Base-by-base conservation (phyloP, 2,329 filamentous ascomycete species). In the Penicillium frequentans region DNA sequence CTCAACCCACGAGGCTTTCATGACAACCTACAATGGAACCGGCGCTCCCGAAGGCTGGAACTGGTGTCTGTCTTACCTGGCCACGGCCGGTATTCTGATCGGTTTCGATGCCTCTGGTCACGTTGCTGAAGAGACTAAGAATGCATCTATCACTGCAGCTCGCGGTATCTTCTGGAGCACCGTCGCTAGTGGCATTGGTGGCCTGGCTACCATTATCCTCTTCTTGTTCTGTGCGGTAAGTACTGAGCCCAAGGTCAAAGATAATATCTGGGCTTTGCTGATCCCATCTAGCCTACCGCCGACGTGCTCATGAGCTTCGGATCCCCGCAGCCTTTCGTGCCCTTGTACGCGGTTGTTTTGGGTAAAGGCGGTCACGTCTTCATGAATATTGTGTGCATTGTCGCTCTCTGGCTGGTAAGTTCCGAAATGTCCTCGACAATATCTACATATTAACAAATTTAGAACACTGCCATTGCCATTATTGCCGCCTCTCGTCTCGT, bases 81-180 rank as follows among this genome's bases (percentile, higher is more conserved):
- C 84, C 1, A 86, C 84, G 1, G 84, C 84, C 8, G 84, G 84
- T 42, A 81, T 86, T 42, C 65, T 86, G 54, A 85, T 86, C 51
- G 84, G 84, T 1, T 86, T 85, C 53, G 84, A 86, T 68, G 84
- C 84, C 0, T 83, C 81, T 1, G 84, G 84, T 2, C 84, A 86
- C 61, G 82, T 86, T 27, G 82, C 82, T 0, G 84, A 86, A 61
- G 84, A 86, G 66, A 86, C 84, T 1, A 83, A 84, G 68, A 83
- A 86, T 58, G 84, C 83, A 2, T 79, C 75, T 21, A 49, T 82
- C 1, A 77, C 81, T n/a, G 83, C 84, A 8, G 84, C 84, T 0
- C 75, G 80, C 24, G 84, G 82, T 35, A 86, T 86, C 55, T 86
- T 86, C 69, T 84, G 81, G 77, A 85, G 83, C 64, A 84, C 84